Base-by-base conservation (phyloP, 1,139 yeast genomes). In the Hemisphaericaspora subhashii region DNA sequence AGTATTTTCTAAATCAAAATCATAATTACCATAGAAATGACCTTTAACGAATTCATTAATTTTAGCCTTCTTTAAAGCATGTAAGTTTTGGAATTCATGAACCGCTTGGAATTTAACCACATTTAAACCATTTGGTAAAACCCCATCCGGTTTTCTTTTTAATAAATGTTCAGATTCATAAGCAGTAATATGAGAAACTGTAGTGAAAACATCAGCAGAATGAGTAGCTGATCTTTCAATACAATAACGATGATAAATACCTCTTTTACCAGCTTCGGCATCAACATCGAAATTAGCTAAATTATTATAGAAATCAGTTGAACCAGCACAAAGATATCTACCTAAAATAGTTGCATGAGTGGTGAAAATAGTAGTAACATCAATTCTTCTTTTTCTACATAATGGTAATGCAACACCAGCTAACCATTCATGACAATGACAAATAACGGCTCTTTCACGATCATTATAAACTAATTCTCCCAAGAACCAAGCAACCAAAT, bases 401-500 rank as follows among this genome's bases (percentile, higher is more conserved):
- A 92, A 72, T 0, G 98, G 98, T 48, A 92, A 70, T 0, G 96
- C 96, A 33, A 92, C 88, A 52, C 98, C 98, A 1, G 98, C 98
- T 41, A 92, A 74, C 98, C 98, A 92, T 65, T 92, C 98, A 66
- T 92, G 98, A 66, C 87, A 89, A 58, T 92, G 98, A 41, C 95
- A 86, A 49, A 92, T 83, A 38, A 92, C 90, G 1, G 98, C 97
- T 48, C 89, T 79, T 39, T 84, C 84, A 26, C 80, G 77, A 60
- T 92, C 96, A 52, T 82, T 80, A 57, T 76, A 81, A 11, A 87
- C 89, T 62, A 87, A 77, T 62, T 92, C 98, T 12, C 98, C 98
- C 48, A 92, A 72, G 63, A 92, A 90, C 98, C 98, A 92, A 2
- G 98, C 96, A 26, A 89, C 95, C 47, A 89, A 67, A 64, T 92